These are phyloP conservation scores for Colletotrichum shisoi DNA, from an alignment of 2,329 filamentous ascomycete species.

Conservation along the genomic window DNA sequence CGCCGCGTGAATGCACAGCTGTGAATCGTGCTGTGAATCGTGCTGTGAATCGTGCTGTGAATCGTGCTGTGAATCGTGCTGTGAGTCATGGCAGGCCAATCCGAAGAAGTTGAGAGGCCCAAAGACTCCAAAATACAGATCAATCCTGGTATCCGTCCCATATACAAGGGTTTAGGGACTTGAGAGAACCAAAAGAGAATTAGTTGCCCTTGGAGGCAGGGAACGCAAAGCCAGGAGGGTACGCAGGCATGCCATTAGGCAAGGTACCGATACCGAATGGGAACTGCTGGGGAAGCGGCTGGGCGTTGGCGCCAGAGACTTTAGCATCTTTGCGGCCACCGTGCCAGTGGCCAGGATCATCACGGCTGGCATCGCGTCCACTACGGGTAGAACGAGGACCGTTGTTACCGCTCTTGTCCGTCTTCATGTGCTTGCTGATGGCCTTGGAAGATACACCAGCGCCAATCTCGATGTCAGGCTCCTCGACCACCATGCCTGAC, in stretches of 20 bases:
- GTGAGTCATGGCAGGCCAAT: conserved; percentile 22
- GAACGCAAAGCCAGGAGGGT: conserved; percentile 52
- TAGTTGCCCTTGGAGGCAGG: conserved; percentile 46
- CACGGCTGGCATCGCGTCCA: conserved; percentile 51
- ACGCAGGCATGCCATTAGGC: conserved; percentile 55
- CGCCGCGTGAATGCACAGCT: conserved; percentile 30
- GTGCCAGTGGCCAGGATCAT: conserved; percentile 45
- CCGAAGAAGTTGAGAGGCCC: conserved; percentile 3
- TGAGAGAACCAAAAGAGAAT: conserved; percentile 5
- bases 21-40: conserved; percentile 13
- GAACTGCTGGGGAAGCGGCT: conserved; percentile 45
- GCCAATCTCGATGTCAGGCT: conserved; percentile 98
- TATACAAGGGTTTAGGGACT: conserved; percentile 16
- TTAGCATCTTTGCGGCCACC: conserved; percentile 43
- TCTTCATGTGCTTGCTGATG: conserved; percentile 73
- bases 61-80: conserved; percentile 16
- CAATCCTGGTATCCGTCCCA: conserved; percentile 12
- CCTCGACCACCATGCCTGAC: conserved; percentile 87
- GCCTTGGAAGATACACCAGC: conserved; percentile 96
- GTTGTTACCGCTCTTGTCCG: conserved; percentile 70
- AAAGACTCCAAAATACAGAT: conserved; percentile 29
- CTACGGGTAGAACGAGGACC: conserved; percentile 69
- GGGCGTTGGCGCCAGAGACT: conserved; percentile 39
- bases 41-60: no score
- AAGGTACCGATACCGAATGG: conserved; percentile 53